Conservation (phyloP, 805 yeast species). For the Metschnikowia matae region DNA sequence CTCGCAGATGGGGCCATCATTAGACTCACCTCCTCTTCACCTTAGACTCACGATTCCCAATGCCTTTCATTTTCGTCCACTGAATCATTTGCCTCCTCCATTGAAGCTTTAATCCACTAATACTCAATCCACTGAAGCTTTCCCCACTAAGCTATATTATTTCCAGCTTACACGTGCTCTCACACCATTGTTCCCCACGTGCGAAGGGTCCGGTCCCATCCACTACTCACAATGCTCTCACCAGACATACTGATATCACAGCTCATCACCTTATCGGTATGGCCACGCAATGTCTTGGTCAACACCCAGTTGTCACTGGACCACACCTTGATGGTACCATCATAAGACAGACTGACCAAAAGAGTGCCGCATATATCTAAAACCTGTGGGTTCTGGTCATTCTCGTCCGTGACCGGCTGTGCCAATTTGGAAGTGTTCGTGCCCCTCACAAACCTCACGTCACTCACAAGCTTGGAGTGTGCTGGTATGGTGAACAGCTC, state of each 20-base stretch:
- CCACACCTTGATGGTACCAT: slow-evolving; percentile 57
- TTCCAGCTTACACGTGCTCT: too few species aligned
- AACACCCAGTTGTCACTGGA: slow-evolving; percentile 68
- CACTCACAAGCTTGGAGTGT: slow-evolving; percentile 70
- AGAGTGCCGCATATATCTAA: slow-evolving; percentile 40
- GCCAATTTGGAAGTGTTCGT: slow-evolving; percentile 12
- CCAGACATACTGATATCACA: slow-evolving; percentile 51
- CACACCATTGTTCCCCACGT: slow-evolving; percentile 42
- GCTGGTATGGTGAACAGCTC: slow-evolving; percentile 58
- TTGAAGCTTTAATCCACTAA: too few species aligned
- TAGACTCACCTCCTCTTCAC: too few species aligned
- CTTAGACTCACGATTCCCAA: too few species aligned
- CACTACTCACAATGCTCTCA: slow-evolving; percentile 51
- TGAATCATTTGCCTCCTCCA: too few species aligned
- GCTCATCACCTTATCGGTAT: slow-evolving; percentile 65
- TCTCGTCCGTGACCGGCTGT: slow-evolving; percentile 26
- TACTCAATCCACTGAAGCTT: too few species aligned
- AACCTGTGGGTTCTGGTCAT: slow-evolving; percentile 26
- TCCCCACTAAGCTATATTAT: too few species aligned
- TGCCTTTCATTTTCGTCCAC: too few species aligned
- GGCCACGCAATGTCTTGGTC: slow-evolving; percentile 49
- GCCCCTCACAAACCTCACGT: slow-evolving; percentile 47
- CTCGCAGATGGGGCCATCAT: too few species aligned
- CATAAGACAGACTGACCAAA: slow-evolving; percentile 65
- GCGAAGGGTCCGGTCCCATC: slow-evolving; percentile 83